These are phyloP conservation scores for Colletotrichum godetiae DNA, from an alignment of 2,329 filamentous ascomycete species.

Conservation along the genomic window DNA sequence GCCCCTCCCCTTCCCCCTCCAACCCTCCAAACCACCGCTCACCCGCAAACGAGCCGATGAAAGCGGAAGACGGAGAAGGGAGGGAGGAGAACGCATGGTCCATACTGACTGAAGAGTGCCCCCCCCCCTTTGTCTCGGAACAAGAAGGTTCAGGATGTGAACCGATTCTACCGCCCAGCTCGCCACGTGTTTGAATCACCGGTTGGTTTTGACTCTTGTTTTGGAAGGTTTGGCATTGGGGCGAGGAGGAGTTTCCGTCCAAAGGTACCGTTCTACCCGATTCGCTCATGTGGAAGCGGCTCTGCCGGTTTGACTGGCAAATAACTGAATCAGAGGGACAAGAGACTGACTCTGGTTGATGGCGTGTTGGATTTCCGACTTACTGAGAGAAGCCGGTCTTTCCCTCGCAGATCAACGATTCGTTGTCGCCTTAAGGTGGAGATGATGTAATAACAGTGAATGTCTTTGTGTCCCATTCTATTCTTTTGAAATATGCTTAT, in stretches of 20 bases:
- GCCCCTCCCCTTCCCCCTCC: too few relatives aligned
- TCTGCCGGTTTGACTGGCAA: not conserved
- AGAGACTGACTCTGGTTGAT: not conserved
- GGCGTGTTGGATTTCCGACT: not conserved
- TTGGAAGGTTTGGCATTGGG: not conserved
- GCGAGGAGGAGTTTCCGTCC: not conserved
- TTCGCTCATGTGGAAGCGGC: not conserved
- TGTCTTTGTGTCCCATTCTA: not conserved
- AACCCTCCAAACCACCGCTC: not conserved
- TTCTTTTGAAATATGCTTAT: not conserved
- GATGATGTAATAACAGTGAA: not conserved
- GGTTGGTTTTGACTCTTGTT: not conserved
- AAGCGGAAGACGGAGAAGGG: not conserved
- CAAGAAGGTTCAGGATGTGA: not conserved
- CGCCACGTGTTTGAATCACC: constrained; percentile 7
- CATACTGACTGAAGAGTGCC: not conserved
- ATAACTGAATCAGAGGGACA: not conserved
- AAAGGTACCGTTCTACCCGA: not conserved
- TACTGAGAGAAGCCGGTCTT: not conserved
- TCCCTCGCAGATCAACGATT: not conserved
- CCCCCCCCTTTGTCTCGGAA: not conserved
- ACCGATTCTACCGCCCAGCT: not conserved
- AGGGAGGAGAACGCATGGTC: constrained; percentile 1
- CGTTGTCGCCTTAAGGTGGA: not conserved
- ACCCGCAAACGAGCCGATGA: not conserved